phyloP scores from a whole-genome alignment of 2,329 filamentous ascomycete species.

The Metarhizium anisopliae region DNA sequence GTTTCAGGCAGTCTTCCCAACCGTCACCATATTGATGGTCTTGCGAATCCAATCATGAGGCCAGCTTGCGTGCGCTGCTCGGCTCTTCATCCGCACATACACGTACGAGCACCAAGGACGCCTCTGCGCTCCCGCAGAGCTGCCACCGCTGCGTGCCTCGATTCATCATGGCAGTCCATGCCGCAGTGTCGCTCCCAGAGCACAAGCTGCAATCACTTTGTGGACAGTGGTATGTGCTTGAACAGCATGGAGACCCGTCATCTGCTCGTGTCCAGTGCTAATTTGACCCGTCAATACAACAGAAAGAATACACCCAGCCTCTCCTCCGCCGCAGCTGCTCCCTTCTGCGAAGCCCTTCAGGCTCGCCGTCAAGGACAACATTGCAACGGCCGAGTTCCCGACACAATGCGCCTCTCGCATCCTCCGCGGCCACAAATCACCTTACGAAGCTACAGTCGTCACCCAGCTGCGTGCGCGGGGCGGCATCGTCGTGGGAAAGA shows the following conservation, averaged over 20 bases:
- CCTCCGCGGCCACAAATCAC: constrained; percentile 60
- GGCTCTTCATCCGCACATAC: constrained; percentile 2
- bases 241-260: background rate
- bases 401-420: constrained; percentile 81
- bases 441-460: constrained; percentile 77
- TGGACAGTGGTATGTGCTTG: constrained; percentile 18
- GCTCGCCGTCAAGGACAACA: constrained; percentile 70
- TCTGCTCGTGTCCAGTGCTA: background rate
- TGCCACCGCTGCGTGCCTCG: background rate
- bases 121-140: constrained; percentile 1
- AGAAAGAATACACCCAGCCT: constrained; percentile 3
- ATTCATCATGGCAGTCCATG: constrained; percentile 1
- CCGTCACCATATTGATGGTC: background rate
- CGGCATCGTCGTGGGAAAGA: constrained; percentile 63
- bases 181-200: constrained; percentile 17
- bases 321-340: constrained; percentile 9
- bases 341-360: constrained; percentile 24
- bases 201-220: constrained; percentile 27
- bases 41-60: constrained; percentile 14
- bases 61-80: constrained; percentile 20
- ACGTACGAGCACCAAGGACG: constrained; percentile 1
- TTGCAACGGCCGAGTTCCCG: constrained; percentile 52
- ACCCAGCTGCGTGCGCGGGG: constrained; percentile 54
- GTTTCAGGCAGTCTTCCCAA: background rate
- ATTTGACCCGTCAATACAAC: background rate